Evolutionary conservation across 352 stramenopile genomes (phyloP).

Genomic region (Phytophthora multivora): DNA sequence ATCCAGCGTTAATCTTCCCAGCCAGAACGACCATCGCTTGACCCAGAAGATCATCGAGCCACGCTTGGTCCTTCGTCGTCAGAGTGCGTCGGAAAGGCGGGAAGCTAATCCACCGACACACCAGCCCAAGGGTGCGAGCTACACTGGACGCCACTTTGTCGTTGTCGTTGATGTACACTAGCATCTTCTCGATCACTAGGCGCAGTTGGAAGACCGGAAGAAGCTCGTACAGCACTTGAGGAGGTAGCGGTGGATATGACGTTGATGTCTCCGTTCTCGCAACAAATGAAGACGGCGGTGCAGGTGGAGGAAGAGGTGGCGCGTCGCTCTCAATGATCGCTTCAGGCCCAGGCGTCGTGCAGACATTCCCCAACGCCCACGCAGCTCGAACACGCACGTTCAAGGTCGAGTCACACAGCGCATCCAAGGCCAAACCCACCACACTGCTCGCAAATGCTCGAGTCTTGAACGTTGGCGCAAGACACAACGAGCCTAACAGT

Average conservation of each 20-base stretch:
- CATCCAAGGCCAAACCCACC: constrained; percentile 64
- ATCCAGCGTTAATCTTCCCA: constrained; percentile 78
- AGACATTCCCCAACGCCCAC: constrained; percentile 87
- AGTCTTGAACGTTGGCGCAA: constrained; percentile 81
- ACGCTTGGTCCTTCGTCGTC: constrained; percentile 31
- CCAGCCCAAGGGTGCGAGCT: constrained; percentile 75
- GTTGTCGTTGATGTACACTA: constrained; percentile 85
- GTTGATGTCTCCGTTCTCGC: constrained; percentile 10
- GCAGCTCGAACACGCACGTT: constrained; percentile 85
- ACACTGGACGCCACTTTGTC: constrained; percentile 90
- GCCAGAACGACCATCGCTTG: constrained; percentile 75
- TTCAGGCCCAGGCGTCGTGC: constrained; percentile 78
- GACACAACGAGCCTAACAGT: constrained; percentile 73
- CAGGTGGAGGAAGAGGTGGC: constrained; percentile 13
- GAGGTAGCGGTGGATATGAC: constrained; percentile 14
- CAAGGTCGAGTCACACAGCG: constrained; percentile 73
- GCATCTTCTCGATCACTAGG: constrained; percentile 84
- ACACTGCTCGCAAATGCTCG: constrained; percentile 67
- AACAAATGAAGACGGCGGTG: constrained; percentile 16
- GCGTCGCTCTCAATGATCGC: constrained; percentile 21
- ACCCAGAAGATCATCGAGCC: constrained; percentile 60
- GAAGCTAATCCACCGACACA: constrained; percentile 83
- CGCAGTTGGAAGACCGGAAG: constrained; percentile 65
- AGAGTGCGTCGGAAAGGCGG: constrained; percentile 54
- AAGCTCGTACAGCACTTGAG: constrained; percentile 65